Evolutionary conservation across 1,284 basidiomycete species (phyloP), one percentile per base, ranked within the genome.

Genomic region (Amylostereum areolatum): DNA sequence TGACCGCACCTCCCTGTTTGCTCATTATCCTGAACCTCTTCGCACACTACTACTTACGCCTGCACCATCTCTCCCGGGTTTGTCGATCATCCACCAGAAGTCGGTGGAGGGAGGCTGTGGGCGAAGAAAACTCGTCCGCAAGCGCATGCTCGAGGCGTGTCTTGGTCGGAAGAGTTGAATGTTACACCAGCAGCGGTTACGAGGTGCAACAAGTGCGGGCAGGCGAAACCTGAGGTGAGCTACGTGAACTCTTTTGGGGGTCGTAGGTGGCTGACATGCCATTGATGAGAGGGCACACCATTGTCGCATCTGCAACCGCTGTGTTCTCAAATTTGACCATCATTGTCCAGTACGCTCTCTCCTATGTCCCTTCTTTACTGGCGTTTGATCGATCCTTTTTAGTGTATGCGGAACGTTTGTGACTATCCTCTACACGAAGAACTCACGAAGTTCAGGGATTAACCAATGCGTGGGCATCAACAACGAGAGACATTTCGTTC

Each of bases 391-490:
- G 28, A 43, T 51, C 41, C 47, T 40, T 45, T 48, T 33, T 52
- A 78, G 75, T 78, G 77, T 77, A 61, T 56, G 75, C 71, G 27
- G 43, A 50, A 37, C 51, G 34, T 45, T 18, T 41, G 47, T 12
- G 39, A 9, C 34, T 10, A 8, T 34, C 25, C 31, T 55, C 55
- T 53, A 53, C 43, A 47, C 51, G 18, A 46, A 44, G 33, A 46
- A 54, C 27, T 39, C 9, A 35, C 51, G 8, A 56, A 30, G n/a
- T n/a, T 46, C 66, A 88, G 94, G 96, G 96, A 85, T 99, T 57
- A 98, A 98, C 64, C 90, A 92, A 77, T 98, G 95, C 60, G 92
- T 99, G 27, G 96, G 97, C 2, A 66, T 98, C 5, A 77, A 96
- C 63, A 99, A 99, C 62, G 95, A 98, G 66, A 81, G 96, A 0